These are phyloP conservation scores for Alnus glutinosa DNA, from an alignment of 306 rosid genomes.

Conservation along the genomic window DNA sequence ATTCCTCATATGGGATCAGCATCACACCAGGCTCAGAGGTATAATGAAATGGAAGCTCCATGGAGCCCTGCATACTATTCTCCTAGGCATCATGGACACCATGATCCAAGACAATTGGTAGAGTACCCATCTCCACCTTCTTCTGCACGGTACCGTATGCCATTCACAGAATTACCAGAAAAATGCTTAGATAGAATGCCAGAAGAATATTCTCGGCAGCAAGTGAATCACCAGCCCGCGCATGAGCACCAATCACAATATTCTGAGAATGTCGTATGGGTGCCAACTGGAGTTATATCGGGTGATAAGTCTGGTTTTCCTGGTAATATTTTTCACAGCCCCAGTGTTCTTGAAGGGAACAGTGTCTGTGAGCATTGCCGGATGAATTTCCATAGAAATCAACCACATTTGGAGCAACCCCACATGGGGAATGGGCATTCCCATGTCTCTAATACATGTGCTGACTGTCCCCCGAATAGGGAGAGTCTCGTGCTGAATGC, in stretches of 20 bases:
- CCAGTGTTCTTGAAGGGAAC: slow-evolving; percentile 67
- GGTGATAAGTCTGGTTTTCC: slow-evolving; percentile 75
- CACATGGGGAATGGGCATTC: slow-evolving; percentile 59
- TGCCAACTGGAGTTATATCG: slow-evolving; percentile 54
- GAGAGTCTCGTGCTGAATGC: slow-evolving; percentile 54
- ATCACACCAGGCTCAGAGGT: slow-evolving; percentile 80
- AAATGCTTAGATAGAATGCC: slow-evolving; percentile 69
- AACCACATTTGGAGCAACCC: slow-evolving; percentile 61
- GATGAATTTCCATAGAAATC: slow-evolving; percentile 68
- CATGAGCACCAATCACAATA: slow-evolving; percentile 77
- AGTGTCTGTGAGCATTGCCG: slow-evolving; percentile 74
- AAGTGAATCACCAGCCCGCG: slow-evolving; percentile 54
- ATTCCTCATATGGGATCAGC: slow-evolving; percentile 59
- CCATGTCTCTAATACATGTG: slow-evolving; percentile 47
- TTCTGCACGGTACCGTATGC: slow-evolving; percentile 61
- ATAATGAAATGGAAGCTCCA: slow-evolving; percentile 70
- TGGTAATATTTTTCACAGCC: slow-evolving; percentile 58
- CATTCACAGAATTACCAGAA: slow-evolving; percentile 61
- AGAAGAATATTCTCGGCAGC: slow-evolving; percentile 74
- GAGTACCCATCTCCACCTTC: slow-evolving; percentile 91
- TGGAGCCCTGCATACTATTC: slow-evolving; percentile 92
- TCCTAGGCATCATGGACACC: slow-evolving; percentile 77
- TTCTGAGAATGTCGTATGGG: slow-evolving; percentile 74
- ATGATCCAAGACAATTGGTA: slow-evolving; percentile 59
- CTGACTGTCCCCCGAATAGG: slow-evolving; percentile 62